These are phyloP conservation scores for Lomentospora prolificans DNA, from an alignment of 2,329 filamentous ascomycete species.

Conservation along the genomic window DNA sequence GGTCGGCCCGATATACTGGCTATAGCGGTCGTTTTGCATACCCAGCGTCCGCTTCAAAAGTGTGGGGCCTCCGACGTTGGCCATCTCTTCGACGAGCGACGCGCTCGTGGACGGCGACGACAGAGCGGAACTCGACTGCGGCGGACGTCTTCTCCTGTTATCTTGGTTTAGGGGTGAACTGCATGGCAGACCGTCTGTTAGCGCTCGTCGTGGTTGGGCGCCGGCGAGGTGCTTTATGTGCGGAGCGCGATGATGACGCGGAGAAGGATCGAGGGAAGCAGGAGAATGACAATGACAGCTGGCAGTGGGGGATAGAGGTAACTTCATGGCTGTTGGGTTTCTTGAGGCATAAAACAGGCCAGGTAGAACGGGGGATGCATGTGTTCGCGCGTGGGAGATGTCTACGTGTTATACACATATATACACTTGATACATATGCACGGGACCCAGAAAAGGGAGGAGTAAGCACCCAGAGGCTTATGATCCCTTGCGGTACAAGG, in stretches of 20 bases:
- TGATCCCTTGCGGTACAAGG: neutral
- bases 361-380: neutral
- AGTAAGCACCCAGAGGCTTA: neutral
- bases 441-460: neutral
- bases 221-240: neutral
- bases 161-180: conserved; percentile 47
- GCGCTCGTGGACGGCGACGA: conserved; percentile 53
- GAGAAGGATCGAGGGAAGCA: conserved; percentile 10
- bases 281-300: conserved; percentile 10
- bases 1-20: conserved; percentile 74
- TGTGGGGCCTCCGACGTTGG: conserved; percentile 57
- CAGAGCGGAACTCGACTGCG: conserved; percentile 42
- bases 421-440: neutral
- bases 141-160: conserved; percentile 41
- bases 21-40: conserved; percentile 67
- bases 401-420: neutral
- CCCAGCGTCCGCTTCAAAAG: conserved; percentile 62
- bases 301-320: conserved; percentile 3
- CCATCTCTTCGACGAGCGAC: conserved; percentile 60
- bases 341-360: conserved; percentile 1
- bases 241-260: conserved; percentile 7
- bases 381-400: neutral
- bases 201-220: conserved; percentile 17
- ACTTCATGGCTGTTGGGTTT: neutral
- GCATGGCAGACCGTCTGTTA: conserved; percentile 39